Conservation (phyloP, 441 rosid genomes). For the Gossypium aridum region DNA sequence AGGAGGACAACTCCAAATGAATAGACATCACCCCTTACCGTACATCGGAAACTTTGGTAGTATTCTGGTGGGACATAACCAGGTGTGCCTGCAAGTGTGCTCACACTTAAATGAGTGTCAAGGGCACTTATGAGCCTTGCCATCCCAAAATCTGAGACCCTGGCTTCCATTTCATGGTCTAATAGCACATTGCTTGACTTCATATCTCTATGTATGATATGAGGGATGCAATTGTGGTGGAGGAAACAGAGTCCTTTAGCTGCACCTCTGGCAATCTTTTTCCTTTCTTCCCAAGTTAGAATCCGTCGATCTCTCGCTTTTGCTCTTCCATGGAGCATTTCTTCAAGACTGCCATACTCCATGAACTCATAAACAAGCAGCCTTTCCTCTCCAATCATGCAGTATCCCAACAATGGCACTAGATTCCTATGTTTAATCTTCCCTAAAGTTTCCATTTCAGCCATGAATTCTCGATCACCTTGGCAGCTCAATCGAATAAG, state of each 20-base stretch:
- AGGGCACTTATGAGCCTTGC: constrained; percentile 95
- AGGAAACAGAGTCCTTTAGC: constrained; percentile 90
- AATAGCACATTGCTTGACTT: constrained; percentile 86
- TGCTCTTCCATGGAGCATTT: constrained; percentile 80
- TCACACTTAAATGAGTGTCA: constrained; percentile 90
- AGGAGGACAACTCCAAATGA: constrained; percentile 85
- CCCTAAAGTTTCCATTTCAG: constrained; percentile 93
- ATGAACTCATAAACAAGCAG: constrained; percentile 88
- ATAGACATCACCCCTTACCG: constrained; percentile 89
- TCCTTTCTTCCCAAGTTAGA: constrained; percentile 77
- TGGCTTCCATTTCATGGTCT: constrained; percentile 84
- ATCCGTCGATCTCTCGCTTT: constrained; percentile 46
- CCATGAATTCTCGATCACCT: constrained; percentile 95
- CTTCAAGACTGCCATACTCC: constrained; percentile 88
- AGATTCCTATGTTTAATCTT: constrained; percentile 90
- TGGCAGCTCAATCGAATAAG: constrained; percentile 84
- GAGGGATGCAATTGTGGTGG: constrained; percentile 98
- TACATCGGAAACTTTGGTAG: constrained; percentile 94
- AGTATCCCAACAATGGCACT: constrained; percentile 85
- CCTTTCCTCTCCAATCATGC: constrained; percentile 90
- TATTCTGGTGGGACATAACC: constrained; percentile 96
- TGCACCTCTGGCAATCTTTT: constrained; percentile 88
- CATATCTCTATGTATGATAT: constrained; percentile 93
- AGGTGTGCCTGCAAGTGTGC: constrained; percentile 94
- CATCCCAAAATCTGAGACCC: constrained; percentile 96